A percentile compares a stretch with the other conserved stretches of the same genome.
Evolutionary conservation across 768 basidiomycete species (phyloP).

Genomic region (Termitomyces sp.): DNA sequence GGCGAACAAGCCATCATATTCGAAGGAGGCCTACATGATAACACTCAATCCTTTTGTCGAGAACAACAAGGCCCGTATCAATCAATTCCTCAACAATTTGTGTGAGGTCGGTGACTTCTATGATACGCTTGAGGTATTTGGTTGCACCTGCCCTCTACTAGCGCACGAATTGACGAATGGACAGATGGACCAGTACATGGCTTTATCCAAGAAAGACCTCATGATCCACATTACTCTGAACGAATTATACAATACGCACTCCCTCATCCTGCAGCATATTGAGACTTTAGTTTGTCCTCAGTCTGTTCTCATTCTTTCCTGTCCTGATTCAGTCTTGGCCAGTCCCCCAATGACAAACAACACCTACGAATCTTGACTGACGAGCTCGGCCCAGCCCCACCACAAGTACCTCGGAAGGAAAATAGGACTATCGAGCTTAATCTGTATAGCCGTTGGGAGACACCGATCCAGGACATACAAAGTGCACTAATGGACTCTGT

Average conservation of each 20-base stretch:
- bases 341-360: constrained; percentile 98
- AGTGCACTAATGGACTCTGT: constrained; percentile 96
- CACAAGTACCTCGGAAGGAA: constrained; percentile 97
- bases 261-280: constrained; percentile 90
- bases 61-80: constrained; percentile 97
- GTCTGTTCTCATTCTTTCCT: neutral
- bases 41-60: constrained; percentile 98
- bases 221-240: constrained; percentile 98
- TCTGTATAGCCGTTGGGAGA: constrained; percentile 98
- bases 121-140: constrained; percentile 87
- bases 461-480: constrained; percentile 95
- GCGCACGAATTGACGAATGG: neutral
- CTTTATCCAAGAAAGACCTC: constrained; percentile 96
- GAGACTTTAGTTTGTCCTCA: constrained; percentile 73
- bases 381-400: constrained; percentile 88
- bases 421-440: constrained; percentile 90
- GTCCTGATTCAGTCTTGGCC: constrained; percentile 1
- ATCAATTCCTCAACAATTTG: constrained; percentile 91
- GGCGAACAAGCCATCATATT: constrained; percentile 96
- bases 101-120: constrained; percentile 99
- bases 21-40: constrained; percentile 99
- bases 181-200: constrained; percentile 99
- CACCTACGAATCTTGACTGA: constrained; percentile 95
- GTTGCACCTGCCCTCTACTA: neutral
- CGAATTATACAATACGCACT: constrained; percentile 98